Percentiles rank a stretch among this genome's conserved stretches.
These are phyloP conservation scores for Syncephalastrum monosporum DNA, from an alignment of 371 early-diverging fungal genomes.

Conservation along the genomic window DNA sequence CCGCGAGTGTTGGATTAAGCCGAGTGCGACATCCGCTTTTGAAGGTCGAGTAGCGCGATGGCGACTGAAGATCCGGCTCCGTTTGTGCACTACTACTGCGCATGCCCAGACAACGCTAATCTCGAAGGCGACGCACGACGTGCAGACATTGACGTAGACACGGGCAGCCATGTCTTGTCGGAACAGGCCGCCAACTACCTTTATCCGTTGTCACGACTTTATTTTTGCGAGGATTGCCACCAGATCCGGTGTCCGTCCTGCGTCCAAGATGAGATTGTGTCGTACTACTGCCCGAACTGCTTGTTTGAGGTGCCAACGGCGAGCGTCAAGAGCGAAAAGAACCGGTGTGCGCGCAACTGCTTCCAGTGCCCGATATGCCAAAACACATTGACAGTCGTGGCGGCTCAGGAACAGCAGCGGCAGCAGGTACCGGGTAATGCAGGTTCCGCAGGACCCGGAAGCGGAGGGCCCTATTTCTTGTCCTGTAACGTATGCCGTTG, in stretches of 20 bases:
- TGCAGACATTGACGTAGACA: constrained; percentile 6
- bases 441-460: constrained; percentile 13
- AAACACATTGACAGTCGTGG: constrained; percentile 80
- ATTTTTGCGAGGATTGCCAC: constrained; percentile 87
- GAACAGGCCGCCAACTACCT: constrained; percentile 42
- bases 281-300: constrained; percentile 94
- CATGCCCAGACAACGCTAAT: constrained; percentile 30
- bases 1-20: too few relatives aligned
- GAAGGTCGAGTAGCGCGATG: too few relatives aligned
- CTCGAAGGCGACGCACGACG: too few relatives aligned
- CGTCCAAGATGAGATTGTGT: constrained; percentile 81
- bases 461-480: constrained; percentile 59
- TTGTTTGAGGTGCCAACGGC: constrained; percentile 95
- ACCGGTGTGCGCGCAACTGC: constrained; percentile 94
- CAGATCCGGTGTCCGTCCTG: constrained; percentile 81
- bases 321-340: constrained; percentile 89
- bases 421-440: constrained; percentile 9
- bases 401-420: constrained; percentile 51
- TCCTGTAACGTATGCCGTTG: constrained; percentile 88
- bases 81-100: constrained; percentile 55
- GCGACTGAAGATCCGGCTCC: constrained; percentile 16
- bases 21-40: too few relatives aligned
- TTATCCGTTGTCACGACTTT: constrained; percentile 71
- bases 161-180: constrained; percentile 35
- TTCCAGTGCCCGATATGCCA: constrained; percentile 92